phyloP scores from a whole-genome alignment of 1,284 basidiomycete species.

The Kwoniella shivajii region DNA sequence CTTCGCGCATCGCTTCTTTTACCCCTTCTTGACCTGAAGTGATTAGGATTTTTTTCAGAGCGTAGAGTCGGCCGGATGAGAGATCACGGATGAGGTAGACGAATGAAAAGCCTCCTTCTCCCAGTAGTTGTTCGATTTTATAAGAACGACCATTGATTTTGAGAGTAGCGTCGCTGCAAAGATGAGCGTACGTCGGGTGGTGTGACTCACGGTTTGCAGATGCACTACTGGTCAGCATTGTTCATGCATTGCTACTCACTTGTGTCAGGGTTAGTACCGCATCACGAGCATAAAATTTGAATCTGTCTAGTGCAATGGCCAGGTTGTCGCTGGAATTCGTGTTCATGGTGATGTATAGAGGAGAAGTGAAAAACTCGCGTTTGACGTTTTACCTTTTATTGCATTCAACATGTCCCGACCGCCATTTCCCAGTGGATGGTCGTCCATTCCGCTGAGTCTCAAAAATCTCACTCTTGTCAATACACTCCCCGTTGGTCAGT shows the following conservation, averaged over 20 bases:
- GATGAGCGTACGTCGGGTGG: slow-evolving; percentile 8
- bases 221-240: slow-evolving; percentile 36
- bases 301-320: slow-evolving; percentile 44
- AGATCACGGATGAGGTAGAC: slow-evolving; percentile 85
- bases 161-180: slow-evolving; percentile 60
- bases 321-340: slow-evolving; percentile 38
- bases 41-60: slow-evolving; percentile 92
- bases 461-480: slow-evolving; percentile 48
- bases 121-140: slow-evolving; percentile 84
- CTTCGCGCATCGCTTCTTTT: slow-evolving; percentile 74
- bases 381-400: not conserved
- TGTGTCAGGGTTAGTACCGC: slow-evolving; percentile 43
- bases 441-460: slow-evolving; percentile 27
- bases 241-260: slow-evolving; percentile 22
- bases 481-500: slow-evolving; percentile 53
- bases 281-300: slow-evolving; percentile 45
- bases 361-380: not conserved
- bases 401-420: slow-evolving; percentile 26
- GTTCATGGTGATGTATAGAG: slow-evolving; percentile 5
- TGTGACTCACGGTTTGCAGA: slow-evolving; percentile 51
- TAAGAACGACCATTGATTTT: slow-evolving; percentile 94
- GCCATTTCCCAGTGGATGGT: slow-evolving; percentile 46
- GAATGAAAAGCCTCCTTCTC: slow-evolving; percentile 94
- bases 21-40: slow-evolving; percentile 63
- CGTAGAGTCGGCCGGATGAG: slow-evolving; percentile 72